A percentile compares a stretch with the other conserved stretches of the same genome.
These are phyloP conservation scores for Taphrina sp. DNA, from an alignment of 1,139 yeast genomes.

Conservation along the genomic window DNA sequence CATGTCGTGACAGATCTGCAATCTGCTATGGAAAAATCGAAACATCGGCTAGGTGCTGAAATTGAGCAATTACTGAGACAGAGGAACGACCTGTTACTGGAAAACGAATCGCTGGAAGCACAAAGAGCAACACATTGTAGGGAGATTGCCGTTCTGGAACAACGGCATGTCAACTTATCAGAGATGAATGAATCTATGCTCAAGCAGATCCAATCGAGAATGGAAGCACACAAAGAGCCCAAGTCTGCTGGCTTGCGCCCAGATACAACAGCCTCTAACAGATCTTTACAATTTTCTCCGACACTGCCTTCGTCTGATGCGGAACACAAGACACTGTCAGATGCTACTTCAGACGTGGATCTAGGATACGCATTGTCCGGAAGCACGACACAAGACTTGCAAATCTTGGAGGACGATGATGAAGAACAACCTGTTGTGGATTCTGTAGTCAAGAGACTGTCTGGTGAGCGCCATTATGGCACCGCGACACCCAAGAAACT, in stretches of 20 bases:
- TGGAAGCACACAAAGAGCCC: conserved; percentile 12
- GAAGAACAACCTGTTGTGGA: conserved; percentile 26
- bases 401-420: not conserved
- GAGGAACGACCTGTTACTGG: conserved; percentile 44
- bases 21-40: conserved; percentile 41
- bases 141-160: conserved; percentile 43
- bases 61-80: conserved; percentile 43
- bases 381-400: not conserved
- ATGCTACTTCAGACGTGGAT: not conserved
- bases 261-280: not conserved
- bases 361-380: not conserved
- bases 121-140: conserved; percentile 42
- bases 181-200: conserved; percentile 47
- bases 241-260: not conserved
- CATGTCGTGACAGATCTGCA: conserved; percentile 39
- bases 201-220: conserved; percentile 40
- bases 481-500: conserved; percentile 29
- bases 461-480: conserved; percentile 16
- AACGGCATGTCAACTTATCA: conserved; percentile 45
- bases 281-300: not conserved
- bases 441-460: conserved; percentile 16
- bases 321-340: not conserved
- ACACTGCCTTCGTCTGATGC: not conserved
- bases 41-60: conserved; percentile 42
- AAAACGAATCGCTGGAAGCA: conserved; percentile 41